Percentiles rank a stretch among this genome's conserved stretches.
Conservation (phyloP, 2,329 filamentous ascomycete genomes). For the Alternaria arborescens region DNA sequence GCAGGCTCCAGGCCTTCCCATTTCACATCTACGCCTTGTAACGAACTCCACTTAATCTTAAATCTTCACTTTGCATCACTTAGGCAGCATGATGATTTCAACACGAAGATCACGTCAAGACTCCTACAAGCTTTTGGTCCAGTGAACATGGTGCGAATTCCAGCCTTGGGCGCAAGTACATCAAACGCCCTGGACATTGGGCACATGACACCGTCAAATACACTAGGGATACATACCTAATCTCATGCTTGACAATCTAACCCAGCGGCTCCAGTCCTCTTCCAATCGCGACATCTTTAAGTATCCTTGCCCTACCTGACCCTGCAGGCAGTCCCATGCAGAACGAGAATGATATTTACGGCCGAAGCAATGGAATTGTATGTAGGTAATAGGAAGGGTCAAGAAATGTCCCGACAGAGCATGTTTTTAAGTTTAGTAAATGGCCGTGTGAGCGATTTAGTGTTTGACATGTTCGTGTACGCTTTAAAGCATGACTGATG, state of each 20-base stretch:
- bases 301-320: background rate
- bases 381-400: conserved; percentile 31
- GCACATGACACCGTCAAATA: background rate
- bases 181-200: conserved; percentile 23
- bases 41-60: too few species aligned
- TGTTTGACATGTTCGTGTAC: conserved; percentile 20
- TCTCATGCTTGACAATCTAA: conserved; percentile 5
- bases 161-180: conserved; percentile 8
- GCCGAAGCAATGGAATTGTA: conserved; percentile 26
- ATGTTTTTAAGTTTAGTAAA: conserved; percentile 31
- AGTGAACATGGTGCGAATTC: background rate
- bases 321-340: conserved; percentile 5
- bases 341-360: conserved; percentile 15
- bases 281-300: conserved; percentile 12
- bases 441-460: conserved; percentile 35
- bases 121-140: background rate
- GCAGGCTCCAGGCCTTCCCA: too few species aligned
- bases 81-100: background rate
- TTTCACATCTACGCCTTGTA: too few species aligned
- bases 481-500: background rate
- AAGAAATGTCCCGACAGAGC: conserved; percentile 23
- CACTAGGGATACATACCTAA: background rate
- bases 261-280: conserved; percentile 9
- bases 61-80: background rate
- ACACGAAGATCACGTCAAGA: background rate